phyloP scores from a whole-genome alignment of 306 rosid genomes.

The Carpinus fangiana region DNA sequence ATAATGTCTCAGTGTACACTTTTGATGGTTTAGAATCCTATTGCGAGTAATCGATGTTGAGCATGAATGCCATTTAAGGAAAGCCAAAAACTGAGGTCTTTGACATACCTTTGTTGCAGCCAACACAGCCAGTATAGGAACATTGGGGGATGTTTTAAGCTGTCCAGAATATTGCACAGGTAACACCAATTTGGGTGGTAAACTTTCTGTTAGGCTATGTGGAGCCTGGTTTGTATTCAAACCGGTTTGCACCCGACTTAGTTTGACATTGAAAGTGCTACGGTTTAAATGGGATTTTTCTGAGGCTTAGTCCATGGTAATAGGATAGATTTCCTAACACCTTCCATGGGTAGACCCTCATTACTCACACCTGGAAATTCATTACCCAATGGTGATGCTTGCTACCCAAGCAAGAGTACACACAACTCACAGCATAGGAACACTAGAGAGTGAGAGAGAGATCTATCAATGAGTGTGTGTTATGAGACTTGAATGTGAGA shows the following conservation, averaged over 20 bases:
- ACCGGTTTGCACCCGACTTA: too few relatives aligned
- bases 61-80: neutral
- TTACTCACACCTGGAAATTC: neutral
- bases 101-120: neutral
- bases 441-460: neutral
- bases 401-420: neutral
- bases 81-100: neutral
- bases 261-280: too few relatives aligned
- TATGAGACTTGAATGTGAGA: neutral
- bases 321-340: too few relatives aligned
- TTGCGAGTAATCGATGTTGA: neutral
- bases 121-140: neutral
- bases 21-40: neutral
- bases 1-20: neutral
- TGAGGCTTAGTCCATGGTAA: too few relatives aligned
- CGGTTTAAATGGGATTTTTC: too few relatives aligned
- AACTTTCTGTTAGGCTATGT: too few relatives aligned
- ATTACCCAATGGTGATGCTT: neutral
- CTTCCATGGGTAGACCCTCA: neutral
- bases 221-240: too few relatives aligned
- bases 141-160: neutral
- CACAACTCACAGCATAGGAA: neutral
- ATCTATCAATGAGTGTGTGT: too few relatives aligned
- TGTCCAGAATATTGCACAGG: neutral
- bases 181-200: neutral